Evolutionary conservation across 257 asterid genomes (phyloP).

Genomic region (Nicotiana obtusifolia): DNA sequence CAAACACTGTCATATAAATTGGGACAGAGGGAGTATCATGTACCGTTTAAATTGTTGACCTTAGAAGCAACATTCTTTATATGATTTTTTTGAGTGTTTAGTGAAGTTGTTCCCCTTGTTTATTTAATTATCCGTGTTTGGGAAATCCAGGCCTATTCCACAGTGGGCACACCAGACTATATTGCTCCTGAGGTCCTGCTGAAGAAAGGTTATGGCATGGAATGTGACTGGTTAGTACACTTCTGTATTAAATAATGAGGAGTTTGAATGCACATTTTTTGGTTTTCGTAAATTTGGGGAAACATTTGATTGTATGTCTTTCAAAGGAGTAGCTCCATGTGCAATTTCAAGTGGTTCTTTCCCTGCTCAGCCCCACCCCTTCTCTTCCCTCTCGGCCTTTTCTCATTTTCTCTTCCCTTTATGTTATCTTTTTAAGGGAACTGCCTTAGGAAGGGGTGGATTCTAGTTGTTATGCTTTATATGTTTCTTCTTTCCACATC

Average conservation of each 20-base stretch:
- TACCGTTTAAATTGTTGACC: background rate
- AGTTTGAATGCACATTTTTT: background rate
- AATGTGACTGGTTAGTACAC: slow-evolving; percentile 28
- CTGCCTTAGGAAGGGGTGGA: background rate
- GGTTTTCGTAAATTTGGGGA: background rate
- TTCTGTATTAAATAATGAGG: background rate
- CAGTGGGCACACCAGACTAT: slow-evolving; percentile 30
- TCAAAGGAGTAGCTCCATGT: background rate
- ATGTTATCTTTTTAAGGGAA: background rate
- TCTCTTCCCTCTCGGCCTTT: background rate
- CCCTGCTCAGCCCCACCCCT: background rate
- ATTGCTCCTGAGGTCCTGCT: slow-evolving; percentile 27
- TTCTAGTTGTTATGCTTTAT: background rate
- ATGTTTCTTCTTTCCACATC: background rate
- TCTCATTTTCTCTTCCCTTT: background rate
- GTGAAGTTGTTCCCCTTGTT: background rate
- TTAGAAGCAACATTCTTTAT: background rate
- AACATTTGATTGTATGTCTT: background rate
- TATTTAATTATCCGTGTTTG: background rate
- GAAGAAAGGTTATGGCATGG: slow-evolving; percentile 31
- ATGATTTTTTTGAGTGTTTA: background rate
- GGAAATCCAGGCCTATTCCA: slow-evolving; percentile 22
- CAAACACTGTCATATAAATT: too few relatives aligned
- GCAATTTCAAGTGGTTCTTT: background rate
- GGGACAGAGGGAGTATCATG: background rate